Percentiles rank a stretch among this genome's conserved stretches.
Conservation (phyloP, 225 moss, liverwort and hornwort genomes). For the Polytrichum commune region DNA sequence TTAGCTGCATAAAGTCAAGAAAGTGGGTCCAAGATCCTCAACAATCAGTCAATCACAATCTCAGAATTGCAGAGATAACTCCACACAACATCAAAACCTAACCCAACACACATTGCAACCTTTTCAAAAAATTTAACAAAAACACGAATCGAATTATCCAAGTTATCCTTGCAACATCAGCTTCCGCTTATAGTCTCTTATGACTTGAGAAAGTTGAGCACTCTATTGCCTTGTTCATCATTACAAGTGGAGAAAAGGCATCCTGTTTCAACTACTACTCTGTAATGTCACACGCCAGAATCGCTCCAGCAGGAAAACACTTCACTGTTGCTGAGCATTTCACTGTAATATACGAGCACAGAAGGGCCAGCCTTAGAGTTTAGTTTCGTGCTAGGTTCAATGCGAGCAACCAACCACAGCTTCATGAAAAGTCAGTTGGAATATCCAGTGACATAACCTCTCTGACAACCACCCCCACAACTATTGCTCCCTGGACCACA, state of each 20-base stretch:
- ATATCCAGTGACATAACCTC: not conserved
- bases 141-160: slow-evolving; percentile 20
- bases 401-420: slow-evolving; percentile 35
- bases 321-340: slow-evolving; percentile 59
- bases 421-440: slow-evolving; percentile 14
- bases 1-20: slow-evolving; percentile 15
- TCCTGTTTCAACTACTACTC: slow-evolving; percentile 53
- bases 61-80: slow-evolving; percentile 41
- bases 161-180: slow-evolving; percentile 36
- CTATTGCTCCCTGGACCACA: slow-evolving; percentile 3
- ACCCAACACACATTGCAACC: slow-evolving; percentile 24
- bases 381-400: slow-evolving; percentile 41
- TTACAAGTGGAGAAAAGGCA: slow-evolving; percentile 48
- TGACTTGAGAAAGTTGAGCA: slow-evolving; percentile 59
- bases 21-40: slow-evolving; percentile 29
- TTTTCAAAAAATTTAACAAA: not conserved
- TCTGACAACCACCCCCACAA: slow-evolving; percentile 19
- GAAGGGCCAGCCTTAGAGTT: slow-evolving; percentile 63
- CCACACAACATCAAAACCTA: slow-evolving; percentile 36
- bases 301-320: slow-evolving; percentile 64
- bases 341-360: slow-evolving; percentile 69
- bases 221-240: slow-evolving; percentile 61
- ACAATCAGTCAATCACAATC: slow-evolving; percentile 40
- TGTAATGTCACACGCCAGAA: slow-evolving; percentile 65
- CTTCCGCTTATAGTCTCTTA: slow-evolving; percentile 47